These are phyloP conservation scores for Nyssa sinensis DNA, from an alignment of 148 eudicot species.

Conservation along the genomic window DNA sequence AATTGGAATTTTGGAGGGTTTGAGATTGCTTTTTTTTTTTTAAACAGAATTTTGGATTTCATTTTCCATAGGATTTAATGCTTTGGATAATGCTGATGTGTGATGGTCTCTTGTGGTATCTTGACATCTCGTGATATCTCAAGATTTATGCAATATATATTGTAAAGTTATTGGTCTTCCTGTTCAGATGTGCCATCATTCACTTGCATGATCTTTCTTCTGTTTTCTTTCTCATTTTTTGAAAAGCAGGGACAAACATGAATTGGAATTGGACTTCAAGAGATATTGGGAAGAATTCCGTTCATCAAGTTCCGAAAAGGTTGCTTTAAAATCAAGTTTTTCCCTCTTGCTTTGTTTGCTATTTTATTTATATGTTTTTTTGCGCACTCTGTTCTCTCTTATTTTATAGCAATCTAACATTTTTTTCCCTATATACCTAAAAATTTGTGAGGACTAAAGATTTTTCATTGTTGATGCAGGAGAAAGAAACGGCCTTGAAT, in stretches of 20 bases:
- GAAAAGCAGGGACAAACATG: slow-evolving; percentile 68
- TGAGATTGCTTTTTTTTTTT: background rate
- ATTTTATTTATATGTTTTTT: background rate
- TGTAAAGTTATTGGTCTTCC: background rate
- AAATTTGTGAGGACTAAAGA: slow-evolving; percentile 14
- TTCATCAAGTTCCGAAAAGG: slow-evolving; percentile 94
- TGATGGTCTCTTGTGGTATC: slow-evolving; percentile 5
- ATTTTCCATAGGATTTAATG: background rate
- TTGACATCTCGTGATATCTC: background rate
- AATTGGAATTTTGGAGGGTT: slow-evolving; percentile 49
- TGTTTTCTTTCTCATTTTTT: slow-evolving; percentile 6
- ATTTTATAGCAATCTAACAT: background rate
- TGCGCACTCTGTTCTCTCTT: background rate
- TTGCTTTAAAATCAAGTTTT: slow-evolving; percentile 18
- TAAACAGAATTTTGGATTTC: background rate
- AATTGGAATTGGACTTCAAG: slow-evolving; percentile 92
- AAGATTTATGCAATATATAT: background rate
- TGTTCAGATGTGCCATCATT: slow-evolving; percentile 5
- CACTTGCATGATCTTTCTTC: background rate
- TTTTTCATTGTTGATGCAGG: slow-evolving; percentile 55
- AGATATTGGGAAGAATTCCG: slow-evolving; percentile 98
- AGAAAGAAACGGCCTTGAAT: slow-evolving; percentile 95
- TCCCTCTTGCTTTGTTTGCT: background rate
- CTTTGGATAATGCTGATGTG: background rate
- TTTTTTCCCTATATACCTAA: background rate